Conservation (phyloP, 805 yeast species). For the Candida ulmi region DNA sequence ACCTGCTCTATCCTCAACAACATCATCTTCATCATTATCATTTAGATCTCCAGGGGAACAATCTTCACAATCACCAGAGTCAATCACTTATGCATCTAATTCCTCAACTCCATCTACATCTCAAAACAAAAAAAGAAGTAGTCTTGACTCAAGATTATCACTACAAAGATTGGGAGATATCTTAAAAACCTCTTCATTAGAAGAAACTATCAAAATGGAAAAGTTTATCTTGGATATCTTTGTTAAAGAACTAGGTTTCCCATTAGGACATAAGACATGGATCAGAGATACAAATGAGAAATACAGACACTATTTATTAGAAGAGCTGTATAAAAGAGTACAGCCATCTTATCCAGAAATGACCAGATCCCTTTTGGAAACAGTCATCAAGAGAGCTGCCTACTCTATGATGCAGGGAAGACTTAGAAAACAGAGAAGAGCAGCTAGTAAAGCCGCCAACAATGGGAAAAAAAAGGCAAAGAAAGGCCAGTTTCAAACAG, state of each 20-base stretch:
- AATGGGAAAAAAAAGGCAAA: conserved; percentile 1
- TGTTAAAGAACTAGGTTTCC: conserved; percentile 56
- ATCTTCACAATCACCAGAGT: too few relatives aligned
- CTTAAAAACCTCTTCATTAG: conserved; percentile 40
- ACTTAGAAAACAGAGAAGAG: conserved; percentile 60
- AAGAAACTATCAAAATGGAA: conserved; percentile 54
- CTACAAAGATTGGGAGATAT: conserved; percentile 49
- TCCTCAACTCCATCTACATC: neutral
- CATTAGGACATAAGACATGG: conserved; percentile 79
- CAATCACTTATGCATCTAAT: too few relatives aligned
- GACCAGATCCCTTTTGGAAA: conserved; percentile 45
- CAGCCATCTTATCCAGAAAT: conserved; percentile 14
- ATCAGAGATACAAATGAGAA: conserved; percentile 64
- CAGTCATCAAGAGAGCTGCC: conserved; percentile 74
- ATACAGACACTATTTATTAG: conserved; percentile 44
- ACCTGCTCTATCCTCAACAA: too few relatives aligned
- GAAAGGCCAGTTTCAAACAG: neutral
- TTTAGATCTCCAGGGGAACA: too few relatives aligned
- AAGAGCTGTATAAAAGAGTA: conserved; percentile 37
- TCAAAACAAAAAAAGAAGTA: conserved; percentile 3
- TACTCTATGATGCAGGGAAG: conserved; percentile 78
- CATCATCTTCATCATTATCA: too few relatives aligned
- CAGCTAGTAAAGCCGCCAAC: conserved; percentile 28
- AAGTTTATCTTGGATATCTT: conserved; percentile 46
- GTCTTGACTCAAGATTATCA: conserved; percentile 51